phyloP scores from a whole-genome alignment of 2,329 filamentous ascomycete species.

The Colletotrichum tropicicola region DNA sequence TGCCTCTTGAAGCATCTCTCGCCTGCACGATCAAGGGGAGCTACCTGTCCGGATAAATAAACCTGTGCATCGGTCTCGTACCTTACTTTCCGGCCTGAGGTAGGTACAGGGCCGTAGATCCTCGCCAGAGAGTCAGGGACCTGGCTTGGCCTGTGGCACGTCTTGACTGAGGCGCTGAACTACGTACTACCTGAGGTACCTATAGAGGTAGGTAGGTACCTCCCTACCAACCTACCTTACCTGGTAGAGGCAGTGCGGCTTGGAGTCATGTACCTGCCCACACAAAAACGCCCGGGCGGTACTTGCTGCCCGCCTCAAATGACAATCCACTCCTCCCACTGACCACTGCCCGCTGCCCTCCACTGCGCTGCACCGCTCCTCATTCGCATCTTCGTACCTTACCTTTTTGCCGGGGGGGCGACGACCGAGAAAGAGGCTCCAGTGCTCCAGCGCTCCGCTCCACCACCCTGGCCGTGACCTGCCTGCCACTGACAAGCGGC shows the following conservation, averaged over 20 bases:
- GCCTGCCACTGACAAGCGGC: constrained; percentile 26
- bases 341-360: background rate
- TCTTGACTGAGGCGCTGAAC: background rate
- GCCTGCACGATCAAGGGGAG: background rate
- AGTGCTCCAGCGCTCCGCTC: constrained; percentile 17
- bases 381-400: constrained; percentile 1
- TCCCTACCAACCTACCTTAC: background rate
- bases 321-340: no score
- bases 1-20: background rate
- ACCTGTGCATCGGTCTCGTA: constrained; percentile 3
- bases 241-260: background rate
- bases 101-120: background rate
- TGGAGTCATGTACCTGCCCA: background rate
- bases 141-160: background rate
- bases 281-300: background rate
- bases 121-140: constrained; percentile 12
- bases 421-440: constrained; percentile 25
- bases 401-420: background rate
- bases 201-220: background rate
- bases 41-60: background rate
- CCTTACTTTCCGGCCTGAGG: background rate
- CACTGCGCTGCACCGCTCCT: background rate
- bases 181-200: background rate
- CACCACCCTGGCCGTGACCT: constrained; percentile 25
- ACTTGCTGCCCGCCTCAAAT: no score